Evolutionary conservation across 2,329 filamentous ascomycete species (phyloP), one percentile per base, ranked within the genome.

Genomic region (Sclerotinia glacialis): DNA sequence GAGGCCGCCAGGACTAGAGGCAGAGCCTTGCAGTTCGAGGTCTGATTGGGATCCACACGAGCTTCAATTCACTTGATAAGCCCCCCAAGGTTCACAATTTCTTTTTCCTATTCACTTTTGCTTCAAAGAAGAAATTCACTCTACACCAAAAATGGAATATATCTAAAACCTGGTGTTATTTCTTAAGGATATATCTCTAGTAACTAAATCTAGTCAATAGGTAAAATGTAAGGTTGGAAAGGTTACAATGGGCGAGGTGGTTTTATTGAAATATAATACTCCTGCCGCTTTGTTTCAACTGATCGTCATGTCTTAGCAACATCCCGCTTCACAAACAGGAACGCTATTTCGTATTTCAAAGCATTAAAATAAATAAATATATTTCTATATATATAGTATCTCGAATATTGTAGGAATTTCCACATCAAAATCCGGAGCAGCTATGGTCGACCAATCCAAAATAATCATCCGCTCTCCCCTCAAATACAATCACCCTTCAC

Each of bases 381-480:
- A n/a, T n/a, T n/a, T n/a, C n/a, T 18, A 23, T 23, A 3, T 47
- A 1, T n/a, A 40, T 55, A 14, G 14, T 26, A 9, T 11, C 23
- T 49, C 44, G 3, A 44, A n/a, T 21, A 23, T 12, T 3, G 2
- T 28, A 58, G 40, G 49, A 18, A 12, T 8, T 14, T 3, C 34
- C 23, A 34, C 9, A 16, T 31, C 21, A 42, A 11, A 59, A 16
- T 21, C 12, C 5, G 8, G 26, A 23, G 18, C 23, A 65, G 18
- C 34, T 21, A 65, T 60, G 28, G 28, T 6, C 31, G 26, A 28
- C 28, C 18, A 23, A 28, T 18, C 61, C 42, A 23, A 47, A 60
- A 66, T 69, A 49, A 66, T 34, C 31, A 56, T 69, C 26, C 68
- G 68, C 58, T 69, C 66, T 23, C 66, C 68, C 14, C 37, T 53